Evolutionary conservation across 179 eudicot genomes (phyloP).

Genomic region (Amaranthus tricolor): DNA sequence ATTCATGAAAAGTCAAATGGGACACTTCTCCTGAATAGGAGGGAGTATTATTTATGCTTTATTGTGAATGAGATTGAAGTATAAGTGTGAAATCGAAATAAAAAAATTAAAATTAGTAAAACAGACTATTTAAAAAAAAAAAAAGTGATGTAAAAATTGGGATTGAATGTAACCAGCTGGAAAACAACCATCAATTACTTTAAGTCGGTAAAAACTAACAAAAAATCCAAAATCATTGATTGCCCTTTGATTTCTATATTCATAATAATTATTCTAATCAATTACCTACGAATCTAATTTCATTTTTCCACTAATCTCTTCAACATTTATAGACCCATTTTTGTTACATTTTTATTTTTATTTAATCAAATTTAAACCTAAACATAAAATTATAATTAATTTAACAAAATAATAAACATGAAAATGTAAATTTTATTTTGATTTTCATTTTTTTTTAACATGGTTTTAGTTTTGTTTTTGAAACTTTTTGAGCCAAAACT

Average conservation of each 20-base stretch:
- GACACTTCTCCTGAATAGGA: too few relatives aligned
- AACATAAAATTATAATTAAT: neutral
- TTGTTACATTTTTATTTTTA: neutral
- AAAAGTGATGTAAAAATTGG: too few relatives aligned
- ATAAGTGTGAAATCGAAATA: too few relatives aligned
- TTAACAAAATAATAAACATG: slow-evolving; percentile 1
- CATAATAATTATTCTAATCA: too few relatives aligned
- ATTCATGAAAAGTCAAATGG: too few relatives aligned
- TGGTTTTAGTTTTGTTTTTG: neutral
- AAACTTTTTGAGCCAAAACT: neutral
- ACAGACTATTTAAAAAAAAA: too few relatives aligned
- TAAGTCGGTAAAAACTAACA: neutral
- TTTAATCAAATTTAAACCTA: slow-evolving; percentile 2
- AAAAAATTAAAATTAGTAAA: too few relatives aligned
- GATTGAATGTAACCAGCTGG: too few relatives aligned
- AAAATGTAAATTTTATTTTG: slow-evolving; percentile 6
- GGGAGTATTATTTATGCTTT: too few relatives aligned
- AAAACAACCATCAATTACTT: too few relatives aligned
- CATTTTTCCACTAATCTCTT: neutral
- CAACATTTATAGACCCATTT: neutral
- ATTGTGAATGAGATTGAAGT: too few relatives aligned
- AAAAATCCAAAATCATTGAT: neutral
- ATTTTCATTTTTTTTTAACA: neutral
- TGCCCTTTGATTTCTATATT: neutral
- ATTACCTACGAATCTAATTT: neutral